Evolutionary conservation across 2,329 filamentous ascomycete genomes (phyloP), one percentile per base, ranked within the genome.

Genomic region (Stachybotrys chartarum): DNA sequence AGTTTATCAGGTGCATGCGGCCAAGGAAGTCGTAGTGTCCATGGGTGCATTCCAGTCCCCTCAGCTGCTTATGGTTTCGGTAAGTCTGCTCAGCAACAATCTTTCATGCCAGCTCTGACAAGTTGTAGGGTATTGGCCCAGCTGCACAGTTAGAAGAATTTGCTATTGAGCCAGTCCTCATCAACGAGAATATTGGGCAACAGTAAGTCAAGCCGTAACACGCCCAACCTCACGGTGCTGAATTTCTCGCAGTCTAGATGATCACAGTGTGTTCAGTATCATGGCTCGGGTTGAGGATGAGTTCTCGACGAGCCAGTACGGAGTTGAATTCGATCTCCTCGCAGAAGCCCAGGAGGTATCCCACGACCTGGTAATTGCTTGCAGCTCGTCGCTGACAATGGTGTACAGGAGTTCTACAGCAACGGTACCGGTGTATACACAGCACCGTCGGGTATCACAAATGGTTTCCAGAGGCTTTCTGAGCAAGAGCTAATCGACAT

Each of bases 231-330:
- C 18, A 42, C 10, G 24, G 7, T 11, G 17, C 46, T 53, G 7
- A 54, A 50, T 35, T 30, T 6, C 16, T 30, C 24, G 1, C 24
- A 64, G 63, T 35, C 58, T 66, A 12, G 64, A 62, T 51, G 64
- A 65, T 35, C 64, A 66, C 57, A 64, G 60, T 35, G 60, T 66
- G 24, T 66, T 64, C 56, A 64, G 61, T 57, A 65, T 66, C 46
- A 64, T 64, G 59, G 64, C 62, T 1, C 60, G 51, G 8, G 62
- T 61, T 14, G 56, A 59, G 12, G 58, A 60, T 5, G 60, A 65
- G 39, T 63, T 59, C 52, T 64, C 62, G 12, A 65, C 64, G 12
- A 50, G 47, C 47, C 47, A 50, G 18, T 50, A 50, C 17, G 47
- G 16, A 12, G 2, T 59, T 59, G 11, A 59, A 63, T 48, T 60